phyloP scores from a whole-genome alignment of 345 rosid genomes.

The Arabidopsis suecica region DNA sequence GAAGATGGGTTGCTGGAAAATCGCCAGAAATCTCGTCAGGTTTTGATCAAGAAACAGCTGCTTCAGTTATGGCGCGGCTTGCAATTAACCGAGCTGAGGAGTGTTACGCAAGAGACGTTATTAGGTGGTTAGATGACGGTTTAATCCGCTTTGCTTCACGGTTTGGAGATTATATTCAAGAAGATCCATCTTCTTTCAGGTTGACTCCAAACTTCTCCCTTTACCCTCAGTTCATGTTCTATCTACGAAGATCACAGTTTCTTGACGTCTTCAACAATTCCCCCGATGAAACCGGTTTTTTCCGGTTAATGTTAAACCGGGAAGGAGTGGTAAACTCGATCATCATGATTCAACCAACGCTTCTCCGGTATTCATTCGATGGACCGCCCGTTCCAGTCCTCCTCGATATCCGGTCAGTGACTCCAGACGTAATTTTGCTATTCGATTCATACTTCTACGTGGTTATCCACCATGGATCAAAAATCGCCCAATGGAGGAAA shows the following conservation, averaged over 20 bases:
- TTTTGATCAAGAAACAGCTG: slow-evolving; percentile 97
- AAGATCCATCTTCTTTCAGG: slow-evolving; percentile 94
- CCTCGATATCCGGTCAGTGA: slow-evolving; percentile 82
- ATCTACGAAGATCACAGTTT: slow-evolving; percentile 94
- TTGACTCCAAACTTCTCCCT: slow-evolving; percentile 88
- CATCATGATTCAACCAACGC: slow-evolving; percentile 95
- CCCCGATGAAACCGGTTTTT: slow-evolving; percentile 92
- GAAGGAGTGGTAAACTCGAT: slow-evolving; percentile 92
- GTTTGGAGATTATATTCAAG: slow-evolving; percentile 86
- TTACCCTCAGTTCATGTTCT: slow-evolving; percentile 95
- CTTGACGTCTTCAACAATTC: slow-evolving; percentile 88
- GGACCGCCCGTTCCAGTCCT: slow-evolving; percentile 97
- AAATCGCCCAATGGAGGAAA: slow-evolving; percentile 90
- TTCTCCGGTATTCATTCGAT: slow-evolving; percentile 83
- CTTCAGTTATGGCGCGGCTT: slow-evolving; percentile 91
- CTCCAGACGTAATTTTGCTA: slow-evolving; percentile 77
- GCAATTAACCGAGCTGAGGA: slow-evolving; percentile 82
- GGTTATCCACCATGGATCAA: slow-evolving; percentile 87
- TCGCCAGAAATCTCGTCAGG: slow-evolving; percentile 80
- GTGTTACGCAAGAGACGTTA: slow-evolving; percentile 74
- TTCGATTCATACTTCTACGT: slow-evolving; percentile 92
- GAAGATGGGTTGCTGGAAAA: slow-evolving; percentile 88
- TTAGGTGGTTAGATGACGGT: slow-evolving; percentile 89
- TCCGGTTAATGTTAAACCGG: slow-evolving; percentile 84
- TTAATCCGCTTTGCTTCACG: slow-evolving; percentile 78